These are phyloP conservation scores for Fusarium sp. DNA, from an alignment of 2,329 filamentous ascomycete genomes.

Conservation along the genomic window DNA sequence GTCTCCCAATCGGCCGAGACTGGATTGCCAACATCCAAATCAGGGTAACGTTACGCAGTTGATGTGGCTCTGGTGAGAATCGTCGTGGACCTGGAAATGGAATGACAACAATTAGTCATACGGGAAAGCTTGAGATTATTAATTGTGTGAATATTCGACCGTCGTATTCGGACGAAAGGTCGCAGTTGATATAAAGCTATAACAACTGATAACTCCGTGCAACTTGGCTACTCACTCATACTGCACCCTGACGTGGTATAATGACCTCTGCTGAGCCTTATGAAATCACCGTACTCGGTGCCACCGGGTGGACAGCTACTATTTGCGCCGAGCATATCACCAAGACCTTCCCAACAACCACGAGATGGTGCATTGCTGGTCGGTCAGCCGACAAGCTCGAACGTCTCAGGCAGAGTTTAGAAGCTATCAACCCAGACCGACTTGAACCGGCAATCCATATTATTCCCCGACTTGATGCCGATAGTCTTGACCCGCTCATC, in stretches of 20 bases:
- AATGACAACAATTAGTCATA: background rate
- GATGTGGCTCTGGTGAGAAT: background rate
- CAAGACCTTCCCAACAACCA: background rate
- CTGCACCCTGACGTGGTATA: background rate
- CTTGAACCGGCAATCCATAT: background rate
- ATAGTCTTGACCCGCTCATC: background rate
- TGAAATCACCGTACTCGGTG: background rate
- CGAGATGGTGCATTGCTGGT: slow-evolving; percentile 3
- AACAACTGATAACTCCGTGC: background rate
- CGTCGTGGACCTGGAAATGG: background rate
- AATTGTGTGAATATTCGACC: background rate
- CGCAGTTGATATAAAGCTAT: background rate
- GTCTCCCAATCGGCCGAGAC: background rate
- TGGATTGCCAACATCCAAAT: background rate
- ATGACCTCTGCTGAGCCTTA: background rate
- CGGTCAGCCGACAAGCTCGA: slow-evolving; percentile 3
- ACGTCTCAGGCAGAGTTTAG: background rate
- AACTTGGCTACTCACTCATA: background rate
- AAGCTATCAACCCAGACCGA: background rate
- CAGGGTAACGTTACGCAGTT: background rate
- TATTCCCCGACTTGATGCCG: background rate
- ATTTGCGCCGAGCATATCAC: background rate
- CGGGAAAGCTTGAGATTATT: background rate
- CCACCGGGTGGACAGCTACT: background rate
- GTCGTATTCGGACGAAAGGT: background rate